Evolutionary conservation across 805 yeast species (phyloP).

Genomic region (Saccharomyces paradoxus): DNA sequence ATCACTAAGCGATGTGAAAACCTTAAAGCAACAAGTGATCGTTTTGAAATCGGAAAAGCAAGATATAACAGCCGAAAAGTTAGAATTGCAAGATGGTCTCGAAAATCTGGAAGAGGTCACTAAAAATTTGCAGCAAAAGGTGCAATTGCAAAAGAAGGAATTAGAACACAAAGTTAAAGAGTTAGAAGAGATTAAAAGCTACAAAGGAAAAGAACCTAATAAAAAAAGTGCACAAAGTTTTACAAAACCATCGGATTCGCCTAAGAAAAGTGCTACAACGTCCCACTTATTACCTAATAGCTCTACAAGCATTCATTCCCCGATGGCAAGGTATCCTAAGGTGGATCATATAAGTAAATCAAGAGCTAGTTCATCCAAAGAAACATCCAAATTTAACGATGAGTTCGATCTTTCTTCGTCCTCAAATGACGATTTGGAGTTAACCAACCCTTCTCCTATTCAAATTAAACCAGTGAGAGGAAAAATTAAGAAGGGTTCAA

Average conservation of each 20-base stretch:
- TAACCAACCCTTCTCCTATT: slow-evolving; percentile 28
- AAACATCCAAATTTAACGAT: slow-evolving; percentile 10
- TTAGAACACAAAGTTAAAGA: background rate
- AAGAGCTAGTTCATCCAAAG: background rate
- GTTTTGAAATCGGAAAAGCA: slow-evolving; percentile 17
- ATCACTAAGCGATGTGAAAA: slow-evolving; percentile 11
- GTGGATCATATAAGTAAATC: background rate
- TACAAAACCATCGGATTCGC: slow-evolving; percentile 1
- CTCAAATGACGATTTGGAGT: slow-evolving; percentile 26
- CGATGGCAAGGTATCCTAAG: background rate
- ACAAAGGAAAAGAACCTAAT: background rate
- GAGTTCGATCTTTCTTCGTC: slow-evolving; percentile 29
- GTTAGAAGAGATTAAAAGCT: background rate
- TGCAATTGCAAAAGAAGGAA: slow-evolving; percentile 1
- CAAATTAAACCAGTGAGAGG: slow-evolving; percentile 11
- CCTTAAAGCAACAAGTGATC: slow-evolving; percentile 14
- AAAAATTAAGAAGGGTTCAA: slow-evolving; percentile 7
- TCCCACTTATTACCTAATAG: background rate
- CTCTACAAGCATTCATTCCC: background rate
- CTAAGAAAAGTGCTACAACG: slow-evolving; percentile 2
- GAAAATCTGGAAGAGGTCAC: slow-evolving; percentile 14
- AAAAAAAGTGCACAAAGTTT: background rate
- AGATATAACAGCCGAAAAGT: slow-evolving; percentile 16
- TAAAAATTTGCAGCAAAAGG: slow-evolving; percentile 11
- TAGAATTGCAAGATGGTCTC: slow-evolving; percentile 20